A percentile compares a stretch with the other conserved stretches of the same genome.
phyloP scores from a whole-genome alignment of 768 basidiomycete species.

The Mycena rebaudengoi region DNA sequence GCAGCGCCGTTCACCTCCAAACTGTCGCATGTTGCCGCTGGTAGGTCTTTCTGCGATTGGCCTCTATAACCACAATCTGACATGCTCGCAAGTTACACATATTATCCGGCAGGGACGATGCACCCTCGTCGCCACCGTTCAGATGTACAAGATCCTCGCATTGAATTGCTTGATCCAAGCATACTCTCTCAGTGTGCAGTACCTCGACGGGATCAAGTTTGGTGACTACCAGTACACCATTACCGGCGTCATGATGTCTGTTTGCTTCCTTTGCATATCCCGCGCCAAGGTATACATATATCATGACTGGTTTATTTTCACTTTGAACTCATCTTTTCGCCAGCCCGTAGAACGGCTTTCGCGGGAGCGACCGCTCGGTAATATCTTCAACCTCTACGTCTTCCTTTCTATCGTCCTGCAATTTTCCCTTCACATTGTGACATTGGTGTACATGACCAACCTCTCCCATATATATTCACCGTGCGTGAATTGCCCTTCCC shows the following conservation, averaged over 20 bases:
- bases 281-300: slow-evolving; percentile 81
- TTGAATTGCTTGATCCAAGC: slow-evolving; percentile 98
- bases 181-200: slow-evolving; percentile 97
- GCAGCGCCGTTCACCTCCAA: slow-evolving; percentile 99
- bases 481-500: slow-evolving; percentile 53
- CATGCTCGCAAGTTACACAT: slow-evolving; percentile 75
- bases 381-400: slow-evolving; percentile 98
- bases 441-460: slow-evolving; percentile 92
- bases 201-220: slow-evolving; percentile 98
- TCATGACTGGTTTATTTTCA: not conserved
- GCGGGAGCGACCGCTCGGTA: slow-evolving; percentile 89
- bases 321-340: not conserved
- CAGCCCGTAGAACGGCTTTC: slow-evolving; percentile 98
- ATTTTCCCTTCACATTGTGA: slow-evolving; percentile 91
- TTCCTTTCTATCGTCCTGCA: slow-evolving; percentile 90
- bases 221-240: slow-evolving; percentile 99
- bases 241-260: slow-evolving; percentile 96
- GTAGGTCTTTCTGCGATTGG: slow-evolving; percentile 57
- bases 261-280: slow-evolving; percentile 98
- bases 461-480: slow-evolving; percentile 81
- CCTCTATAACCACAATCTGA: not conserved
- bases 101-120: slow-evolving; percentile 99
- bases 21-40: slow-evolving; percentile 94
- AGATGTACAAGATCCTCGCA: slow-evolving; percentile 99
- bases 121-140: slow-evolving; percentile 97